Evolutionary conservation across 306 rosid genomes (phyloP).

Genomic region (Senna tora): DNA sequence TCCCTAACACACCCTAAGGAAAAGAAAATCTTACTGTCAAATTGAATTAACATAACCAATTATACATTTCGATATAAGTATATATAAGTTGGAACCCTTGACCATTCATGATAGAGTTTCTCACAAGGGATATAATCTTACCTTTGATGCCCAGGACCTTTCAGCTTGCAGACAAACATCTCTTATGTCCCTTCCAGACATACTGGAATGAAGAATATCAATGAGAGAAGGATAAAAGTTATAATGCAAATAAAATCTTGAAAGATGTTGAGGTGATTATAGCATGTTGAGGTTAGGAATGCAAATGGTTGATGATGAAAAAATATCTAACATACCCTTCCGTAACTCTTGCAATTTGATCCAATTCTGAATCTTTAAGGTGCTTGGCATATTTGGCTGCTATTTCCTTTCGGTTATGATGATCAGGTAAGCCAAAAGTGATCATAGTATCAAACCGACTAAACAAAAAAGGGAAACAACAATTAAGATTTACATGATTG

Average conservation of each 20-base stretch:
- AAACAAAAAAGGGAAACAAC: background rate
- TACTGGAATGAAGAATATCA: constrained; percentile 51
- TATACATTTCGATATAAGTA: too few relatives aligned
- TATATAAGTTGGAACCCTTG: too few relatives aligned
- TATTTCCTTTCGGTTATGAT: constrained; percentile 71
- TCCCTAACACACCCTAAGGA: too few relatives aligned
- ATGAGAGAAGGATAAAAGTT: constrained; percentile 1
- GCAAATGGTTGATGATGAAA: background rate
- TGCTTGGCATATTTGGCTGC: constrained; percentile 90
- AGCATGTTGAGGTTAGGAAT: background rate
- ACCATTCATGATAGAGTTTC: too few relatives aligned
- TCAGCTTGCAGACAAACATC: constrained; percentile 94
- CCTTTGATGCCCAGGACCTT: constrained; percentile 96
- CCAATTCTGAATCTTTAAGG: constrained; percentile 49
- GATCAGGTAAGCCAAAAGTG: constrained; percentile 80
- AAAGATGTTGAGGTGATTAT: background rate
- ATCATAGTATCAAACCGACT: constrained; percentile 57
- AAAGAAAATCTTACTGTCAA: too few relatives aligned
- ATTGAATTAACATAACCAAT: too few relatives aligned
- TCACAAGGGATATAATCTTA: background rate
- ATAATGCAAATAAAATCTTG: background rate
- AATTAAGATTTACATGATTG: background rate
- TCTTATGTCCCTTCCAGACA: constrained; percentile 96
- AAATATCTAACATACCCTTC: constrained; percentile 51
- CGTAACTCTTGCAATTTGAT: constrained; percentile 54